Conservation (phyloP, 176 grass and related monocot species). For the Lolium perenne region DNA sequence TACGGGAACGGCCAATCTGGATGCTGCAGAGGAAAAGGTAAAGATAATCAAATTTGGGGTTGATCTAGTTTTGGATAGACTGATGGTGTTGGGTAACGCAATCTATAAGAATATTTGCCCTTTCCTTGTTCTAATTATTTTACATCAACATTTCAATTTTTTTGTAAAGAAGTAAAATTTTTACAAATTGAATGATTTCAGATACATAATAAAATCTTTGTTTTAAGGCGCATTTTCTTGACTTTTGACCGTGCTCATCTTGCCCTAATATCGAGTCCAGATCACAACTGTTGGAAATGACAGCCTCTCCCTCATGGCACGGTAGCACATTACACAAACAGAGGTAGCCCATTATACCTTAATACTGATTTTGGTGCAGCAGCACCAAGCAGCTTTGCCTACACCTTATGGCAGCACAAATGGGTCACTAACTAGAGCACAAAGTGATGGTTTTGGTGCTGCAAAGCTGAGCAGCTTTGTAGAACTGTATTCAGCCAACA, state of each 20-base stretch:
- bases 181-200: neutral
- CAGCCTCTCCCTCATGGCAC: neutral
- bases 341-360: neutral
- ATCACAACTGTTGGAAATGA: neutral
- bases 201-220: neutral
- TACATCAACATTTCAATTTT: neutral
- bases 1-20: neutral
- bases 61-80: conserved; percentile 23
- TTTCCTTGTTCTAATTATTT: neutral
- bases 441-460: too few species aligned
- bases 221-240: neutral
- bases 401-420: conserved; percentile 21
- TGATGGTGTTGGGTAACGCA: neutral
- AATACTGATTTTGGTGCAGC: neutral
- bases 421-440: neutral
- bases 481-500: too few species aligned
- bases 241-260: neutral
- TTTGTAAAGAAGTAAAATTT: neutral
- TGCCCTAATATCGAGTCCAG: neutral
- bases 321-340: neutral
- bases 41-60: conserved; percentile 1
- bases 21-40: conserved; percentile 19
- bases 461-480: too few species aligned
- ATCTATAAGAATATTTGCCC: neutral
- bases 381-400: neutral